Conservation (phyloP, 768 basidiomycete genomes). For the Mycena floridula region DNA sequence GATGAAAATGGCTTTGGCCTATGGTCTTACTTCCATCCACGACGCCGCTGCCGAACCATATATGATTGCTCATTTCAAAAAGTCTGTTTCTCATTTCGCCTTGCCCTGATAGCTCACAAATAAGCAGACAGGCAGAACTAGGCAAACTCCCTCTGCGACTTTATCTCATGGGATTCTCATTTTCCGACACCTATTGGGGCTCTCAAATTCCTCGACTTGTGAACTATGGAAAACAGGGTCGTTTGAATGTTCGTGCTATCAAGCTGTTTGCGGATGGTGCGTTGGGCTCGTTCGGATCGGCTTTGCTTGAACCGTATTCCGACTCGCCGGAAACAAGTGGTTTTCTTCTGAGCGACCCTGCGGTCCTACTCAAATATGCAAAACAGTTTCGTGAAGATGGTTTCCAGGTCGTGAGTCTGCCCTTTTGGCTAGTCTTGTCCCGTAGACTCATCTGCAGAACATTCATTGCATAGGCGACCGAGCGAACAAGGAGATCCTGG, state of each 20-base stretch:
- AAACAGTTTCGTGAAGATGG: constrained; percentile 62
- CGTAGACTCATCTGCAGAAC: constrained; percentile 44
- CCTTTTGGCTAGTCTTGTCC: not conserved
- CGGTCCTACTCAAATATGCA: constrained; percentile 47
- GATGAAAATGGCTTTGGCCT: constrained; percentile 61
- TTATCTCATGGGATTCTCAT: constrained; percentile 53
- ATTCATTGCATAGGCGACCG: constrained; percentile 87
- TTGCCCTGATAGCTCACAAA: no score
- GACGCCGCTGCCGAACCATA: constrained; percentile 59
- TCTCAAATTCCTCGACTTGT: constrained; percentile 49
- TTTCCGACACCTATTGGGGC: constrained; percentile 62
- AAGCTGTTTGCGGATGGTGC: constrained; percentile 86
- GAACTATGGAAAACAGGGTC: constrained; percentile 49
- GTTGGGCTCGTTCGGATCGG: constrained; percentile 89
- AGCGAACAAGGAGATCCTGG: constrained; percentile 76
- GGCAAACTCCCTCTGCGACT: constrained; percentile 59
- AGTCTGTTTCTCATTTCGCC: constrained; percentile 25
- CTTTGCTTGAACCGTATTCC: constrained; percentile 77
- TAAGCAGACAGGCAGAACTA: constrained; percentile 57
- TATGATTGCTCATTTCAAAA: constrained; percentile 57
- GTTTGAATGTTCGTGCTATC: constrained; percentile 56
- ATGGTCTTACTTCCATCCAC: constrained; percentile 83
- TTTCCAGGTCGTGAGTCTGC: constrained; percentile 73
- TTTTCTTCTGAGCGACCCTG: constrained; percentile 54
- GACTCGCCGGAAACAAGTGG: constrained; percentile 72